These are phyloP conservation scores for Citrullus mucosospermus DNA, from an alignment of 306 rosid species.

Conservation along the genomic window DNA sequence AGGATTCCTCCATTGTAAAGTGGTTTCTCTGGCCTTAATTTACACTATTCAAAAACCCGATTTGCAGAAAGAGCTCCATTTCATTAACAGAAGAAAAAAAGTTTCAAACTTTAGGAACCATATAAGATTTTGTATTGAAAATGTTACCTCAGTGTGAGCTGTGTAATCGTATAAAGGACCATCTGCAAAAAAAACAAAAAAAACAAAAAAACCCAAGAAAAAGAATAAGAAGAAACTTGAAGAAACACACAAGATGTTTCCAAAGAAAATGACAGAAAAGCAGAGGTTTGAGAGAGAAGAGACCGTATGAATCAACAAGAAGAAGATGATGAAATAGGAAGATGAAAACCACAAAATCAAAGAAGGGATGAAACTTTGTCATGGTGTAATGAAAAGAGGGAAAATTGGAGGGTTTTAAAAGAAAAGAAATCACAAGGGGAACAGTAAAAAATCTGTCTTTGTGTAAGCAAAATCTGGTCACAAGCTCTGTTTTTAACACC, in stretches of 20 bases:
- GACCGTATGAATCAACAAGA: slow-evolving; percentile 48
- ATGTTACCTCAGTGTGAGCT: slow-evolving; percentile 62
- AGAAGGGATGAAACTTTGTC: slow-evolving; percentile 8
- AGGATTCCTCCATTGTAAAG: slow-evolving; percentile 67
- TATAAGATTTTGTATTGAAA: not conserved
- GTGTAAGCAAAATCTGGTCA: not conserved
- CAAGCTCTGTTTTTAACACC: not conserved
- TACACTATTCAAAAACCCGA: slow-evolving; percentile 34
- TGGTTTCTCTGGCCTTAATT: slow-evolving; percentile 41
- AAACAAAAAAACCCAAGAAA: not conserved
- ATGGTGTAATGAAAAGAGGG: slow-evolving; percentile 14
- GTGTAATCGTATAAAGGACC: slow-evolving; percentile 78
- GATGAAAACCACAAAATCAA: slow-evolving; percentile 13
- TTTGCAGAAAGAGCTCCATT: not conserved
- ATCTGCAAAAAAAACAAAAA: slow-evolving; percentile 32
- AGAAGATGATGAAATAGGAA: slow-evolving; percentile 14
- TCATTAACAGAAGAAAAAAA: not conserved
- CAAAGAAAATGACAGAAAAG: not conserved
- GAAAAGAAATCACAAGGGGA: not conserved
- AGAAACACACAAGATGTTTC: not conserved
- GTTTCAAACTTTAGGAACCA: not conserved
- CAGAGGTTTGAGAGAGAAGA: slow-evolving; percentile 3
- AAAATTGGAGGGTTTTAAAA: not conserved
- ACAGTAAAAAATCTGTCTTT: not conserved
- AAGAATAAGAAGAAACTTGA: not conserved